phyloP scores from a whole-genome alignment of 345 rosid genomes.

The Nasturtium officinale region DNA sequence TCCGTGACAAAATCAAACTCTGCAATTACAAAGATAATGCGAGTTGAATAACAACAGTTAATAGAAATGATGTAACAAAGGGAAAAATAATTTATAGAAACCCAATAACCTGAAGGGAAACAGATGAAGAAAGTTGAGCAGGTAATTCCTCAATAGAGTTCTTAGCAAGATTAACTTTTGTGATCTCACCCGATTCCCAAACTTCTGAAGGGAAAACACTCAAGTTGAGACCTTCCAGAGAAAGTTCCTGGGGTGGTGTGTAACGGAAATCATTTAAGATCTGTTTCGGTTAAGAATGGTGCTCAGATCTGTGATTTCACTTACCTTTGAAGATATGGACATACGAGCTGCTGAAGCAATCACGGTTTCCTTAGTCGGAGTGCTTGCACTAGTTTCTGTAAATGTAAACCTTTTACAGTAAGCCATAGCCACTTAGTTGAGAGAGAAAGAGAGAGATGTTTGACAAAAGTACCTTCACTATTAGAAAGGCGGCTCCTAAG shows the following conservation, averaged over 20 bases:
- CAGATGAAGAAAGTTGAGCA: conserved; percentile 67
- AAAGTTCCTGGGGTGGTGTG: conserved; percentile 64
- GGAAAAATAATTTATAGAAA: neutral
- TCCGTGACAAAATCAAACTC: conserved; percentile 75
- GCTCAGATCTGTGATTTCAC: conserved; percentile 27
- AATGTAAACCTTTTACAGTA: conserved; percentile 23
- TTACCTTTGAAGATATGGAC: conserved; percentile 83
- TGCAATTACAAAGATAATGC: conserved; percentile 46
- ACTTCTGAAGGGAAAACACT: conserved; percentile 76
- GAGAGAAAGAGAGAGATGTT: conserved; percentile 21
- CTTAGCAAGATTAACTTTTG: conserved; percentile 75
- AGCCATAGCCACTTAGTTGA: conserved; percentile 20
- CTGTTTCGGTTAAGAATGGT: conserved; percentile 10
- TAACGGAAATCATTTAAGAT: conserved; percentile 12
- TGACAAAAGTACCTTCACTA: conserved; percentile 60
- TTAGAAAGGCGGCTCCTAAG: conserved; percentile 84
- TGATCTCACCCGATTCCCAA: conserved; percentile 75
- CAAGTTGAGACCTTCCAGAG: conserved; percentile 71
- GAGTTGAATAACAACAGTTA: neutral
- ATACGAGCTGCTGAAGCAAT: conserved; percentile 79
- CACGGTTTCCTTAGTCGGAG: conserved; percentile 61
- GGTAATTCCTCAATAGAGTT: conserved; percentile 84
- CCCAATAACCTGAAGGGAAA: conserved; percentile 65
- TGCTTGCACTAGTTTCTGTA: conserved; percentile 62
- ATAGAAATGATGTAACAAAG: conserved; percentile 9